phyloP scores from a whole-genome alignment of 2,329 filamentous ascomycete species.

The Colletotrichum acutatum region DNA sequence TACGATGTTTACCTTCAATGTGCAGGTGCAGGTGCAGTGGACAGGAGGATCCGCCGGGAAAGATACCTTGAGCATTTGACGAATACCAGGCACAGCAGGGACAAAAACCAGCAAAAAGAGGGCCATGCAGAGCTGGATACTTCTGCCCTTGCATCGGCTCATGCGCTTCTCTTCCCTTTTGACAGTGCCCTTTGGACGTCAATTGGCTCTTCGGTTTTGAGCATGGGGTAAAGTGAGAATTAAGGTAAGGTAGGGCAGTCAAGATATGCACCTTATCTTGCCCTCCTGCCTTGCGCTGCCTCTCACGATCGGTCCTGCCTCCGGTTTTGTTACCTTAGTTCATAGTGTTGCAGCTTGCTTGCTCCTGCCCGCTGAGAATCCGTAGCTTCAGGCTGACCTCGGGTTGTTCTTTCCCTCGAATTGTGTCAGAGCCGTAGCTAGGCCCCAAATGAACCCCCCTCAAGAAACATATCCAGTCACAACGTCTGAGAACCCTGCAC shows the following conservation, averaged over 20 bases:
- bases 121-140: neutral
- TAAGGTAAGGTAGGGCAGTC: neutral
- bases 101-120: neutral
- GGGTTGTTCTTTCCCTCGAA: neutral
- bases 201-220: neutral
- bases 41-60: neutral
- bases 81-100: neutral
- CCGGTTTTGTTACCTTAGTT: neutral
- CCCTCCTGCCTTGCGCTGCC: neutral
- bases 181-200: neutral
- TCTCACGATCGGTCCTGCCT: neutral
- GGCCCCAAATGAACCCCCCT: conserved; percentile 2
- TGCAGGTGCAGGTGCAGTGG: neutral
- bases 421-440: neutral
- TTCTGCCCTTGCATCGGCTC: neutral
- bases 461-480: conserved; percentile 32
- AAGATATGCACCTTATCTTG: neutral
- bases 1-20: neutral
- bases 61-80: neutral
- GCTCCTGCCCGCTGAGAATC: neutral
- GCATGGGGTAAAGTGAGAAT: neutral
- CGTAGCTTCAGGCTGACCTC: neutral
- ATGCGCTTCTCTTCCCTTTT: neutral
- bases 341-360: neutral
- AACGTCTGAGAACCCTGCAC: conserved; percentile 25